Evolutionary conservation across 495 filamentous ascomycete genomes (phyloP).

Genomic region (Haplographium delicatum): DNA sequence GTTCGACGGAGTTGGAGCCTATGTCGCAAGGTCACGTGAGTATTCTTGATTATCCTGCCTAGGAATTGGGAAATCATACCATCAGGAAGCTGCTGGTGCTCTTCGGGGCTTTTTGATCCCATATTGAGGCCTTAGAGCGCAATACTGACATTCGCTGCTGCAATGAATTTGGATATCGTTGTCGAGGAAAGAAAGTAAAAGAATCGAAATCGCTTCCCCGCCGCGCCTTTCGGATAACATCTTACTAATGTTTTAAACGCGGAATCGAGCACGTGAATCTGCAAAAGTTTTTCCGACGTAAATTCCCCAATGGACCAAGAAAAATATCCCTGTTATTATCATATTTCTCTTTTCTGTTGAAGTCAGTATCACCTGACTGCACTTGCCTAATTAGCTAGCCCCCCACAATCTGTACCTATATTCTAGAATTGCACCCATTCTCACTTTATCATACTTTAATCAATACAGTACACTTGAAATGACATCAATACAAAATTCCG

Average conservation of each 20-base stretch:
- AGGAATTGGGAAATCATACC: conserved; percentile 1
- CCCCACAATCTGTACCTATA: no score
- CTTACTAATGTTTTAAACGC: not conserved
- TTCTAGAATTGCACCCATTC: no score
- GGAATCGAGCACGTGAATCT: not conserved
- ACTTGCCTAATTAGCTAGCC: no score
- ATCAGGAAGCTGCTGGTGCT: conserved; percentile 21
- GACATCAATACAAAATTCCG: no score
- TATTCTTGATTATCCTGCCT: not conserved
- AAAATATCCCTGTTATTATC: no score
- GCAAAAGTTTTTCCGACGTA: not conserved
- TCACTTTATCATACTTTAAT: no score
- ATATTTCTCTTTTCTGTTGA: no score
- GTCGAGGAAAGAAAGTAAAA: not conserved
- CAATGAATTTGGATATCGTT: not conserved
- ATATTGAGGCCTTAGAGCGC: conserved; percentile 5
- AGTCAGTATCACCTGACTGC: no score
- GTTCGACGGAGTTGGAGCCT: conserved; percentile 16
- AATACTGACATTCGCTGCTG: not conserved
- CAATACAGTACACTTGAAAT: no score
- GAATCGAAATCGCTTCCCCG: not conserved
- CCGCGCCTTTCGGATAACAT: conserved; percentile 1
- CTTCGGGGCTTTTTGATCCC: conserved; percentile 24
- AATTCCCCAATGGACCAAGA: no score
- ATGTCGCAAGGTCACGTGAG: conserved; percentile 1